Evolutionary conservation across 1,284 basidiomycete genomes (phyloP).

Genomic region (Papiliotrema terrestris): DNA sequence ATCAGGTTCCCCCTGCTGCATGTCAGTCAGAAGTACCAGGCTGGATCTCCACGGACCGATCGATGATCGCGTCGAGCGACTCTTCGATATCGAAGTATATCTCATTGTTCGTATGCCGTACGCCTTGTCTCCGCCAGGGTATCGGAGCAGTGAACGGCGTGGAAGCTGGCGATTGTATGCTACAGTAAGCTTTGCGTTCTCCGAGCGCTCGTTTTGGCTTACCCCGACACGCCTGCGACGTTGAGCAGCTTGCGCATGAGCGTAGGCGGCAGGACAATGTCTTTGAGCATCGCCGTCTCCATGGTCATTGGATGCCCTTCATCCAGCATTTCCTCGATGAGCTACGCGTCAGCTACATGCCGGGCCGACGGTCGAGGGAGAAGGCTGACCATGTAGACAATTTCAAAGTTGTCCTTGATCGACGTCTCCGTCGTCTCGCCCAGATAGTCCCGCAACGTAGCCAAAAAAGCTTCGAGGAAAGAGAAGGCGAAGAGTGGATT

Average conservation of each 20-base stretch:
- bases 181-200: slow-evolving; percentile 23
- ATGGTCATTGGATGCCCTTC: slow-evolving; percentile 91
- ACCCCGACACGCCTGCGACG: slow-evolving; percentile 59
- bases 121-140: slow-evolving; percentile 84
- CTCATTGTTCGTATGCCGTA: slow-evolving; percentile 85
- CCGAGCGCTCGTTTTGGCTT: slow-evolving; percentile 9
- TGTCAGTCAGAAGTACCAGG: neutral
- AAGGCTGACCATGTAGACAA: slow-evolving; percentile 75
- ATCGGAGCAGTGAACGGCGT: slow-evolving; percentile 87
- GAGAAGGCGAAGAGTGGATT: slow-evolving; percentile 87
- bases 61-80: slow-evolving; percentile 75
- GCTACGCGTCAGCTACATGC: slow-evolving; percentile 51
- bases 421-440: slow-evolving; percentile 67
- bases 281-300: slow-evolving; percentile 84
- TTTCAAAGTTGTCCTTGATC: slow-evolving; percentile 89
- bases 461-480: slow-evolving; percentile 78
- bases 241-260: slow-evolving; percentile 72
- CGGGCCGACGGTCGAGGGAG: too few species aligned
- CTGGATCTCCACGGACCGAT: slow-evolving; percentile 58
- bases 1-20: slow-evolving; percentile 71
- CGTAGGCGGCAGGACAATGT: slow-evolving; percentile 85
- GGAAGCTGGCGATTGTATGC: slow-evolving; percentile 48
- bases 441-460: slow-evolving; percentile 83
- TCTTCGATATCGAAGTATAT: slow-evolving; percentile 91
- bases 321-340: slow-evolving; percentile 93